Base-by-base conservation (phyloP, 2,329 filamentous ascomycete genomes). In the Alternaria triticina region DNA sequence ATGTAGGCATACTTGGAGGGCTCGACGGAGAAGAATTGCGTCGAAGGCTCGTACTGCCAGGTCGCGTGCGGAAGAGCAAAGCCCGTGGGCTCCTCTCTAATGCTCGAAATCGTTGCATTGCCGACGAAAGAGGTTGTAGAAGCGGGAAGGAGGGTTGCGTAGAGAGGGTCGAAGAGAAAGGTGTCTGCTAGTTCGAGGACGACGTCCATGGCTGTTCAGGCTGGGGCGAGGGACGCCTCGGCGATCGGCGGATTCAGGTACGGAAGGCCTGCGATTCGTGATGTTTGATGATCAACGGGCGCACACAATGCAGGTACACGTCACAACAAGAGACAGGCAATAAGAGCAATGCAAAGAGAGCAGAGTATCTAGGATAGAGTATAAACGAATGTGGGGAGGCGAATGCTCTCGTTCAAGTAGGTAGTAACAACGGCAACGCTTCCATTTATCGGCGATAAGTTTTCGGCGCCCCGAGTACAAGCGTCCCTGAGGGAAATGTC, bases 181-280 rank as follows among this genome's bases (percentile, higher is more conserved):
- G 90, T 92, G 82, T 98, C 95, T 81, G 88, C 87, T 64, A 94
- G 74, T 82, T 97, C 94, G 70, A 97, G 90, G 49, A 96, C 89
- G 82, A 97, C 89, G 85, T 98, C 95, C 95, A 98, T 97, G 80
- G 62, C 50, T 57, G 43, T 30, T 64, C 62, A 28, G 50, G 63
- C 43, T 62, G 60, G 44, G 61, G 63, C 62, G 64, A 56, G 61
- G 54, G 22, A 59, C 33, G 33, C 57, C 56, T 57, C 49, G 65
- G 64, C 49, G 64, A 57, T 56, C 27, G 50, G 45, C 25, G 51
- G 57, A 40, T 44, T 72, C 68, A 73, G 71, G 71, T 58, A 72
- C 71, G 43, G 36, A 33, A 66, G 55, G 25, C 57, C 46, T 62
- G 67, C 59, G 68, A 72, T 72, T 72, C 70, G 70, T 62, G 44